Evolutionary conservation across 2,329 filamentous ascomycete genomes (phyloP), one percentile per base, ranked within the genome.

Genomic region (Colletotrichum endophyticum): DNA sequence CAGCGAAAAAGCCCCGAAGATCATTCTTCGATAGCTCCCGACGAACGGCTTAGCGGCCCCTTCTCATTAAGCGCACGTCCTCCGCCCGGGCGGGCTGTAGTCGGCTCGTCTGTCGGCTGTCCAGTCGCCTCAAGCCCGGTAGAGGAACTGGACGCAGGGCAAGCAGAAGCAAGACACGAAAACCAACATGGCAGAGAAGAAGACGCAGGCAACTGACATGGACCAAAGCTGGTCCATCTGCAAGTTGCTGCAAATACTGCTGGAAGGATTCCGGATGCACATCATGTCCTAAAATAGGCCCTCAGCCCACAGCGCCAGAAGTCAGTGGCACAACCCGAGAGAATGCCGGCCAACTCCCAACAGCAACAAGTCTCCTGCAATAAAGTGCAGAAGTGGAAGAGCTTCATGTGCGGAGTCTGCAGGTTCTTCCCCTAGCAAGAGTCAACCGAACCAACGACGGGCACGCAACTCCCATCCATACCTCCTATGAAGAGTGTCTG

Each of bases 211-310:
- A 53, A 63, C 49, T 36, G 36, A 32, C 61, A 66, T 67, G 72
- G 75, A 57, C 71, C 62, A 73, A 44, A 66, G 62, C 39, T 30
- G 72, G 74, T 5, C 34, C 57, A 68, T 66, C 66, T 67, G 72
- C 32, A 70, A 22, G 53, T 28, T 74, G 39, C 61, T 75, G 72
- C 66, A 57, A 49, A 61, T 19, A 53, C 56, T 67, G 66, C 27
- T 69, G 53, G 73, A 63, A 57, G 57, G 68, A 39, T 70, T 76
- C 61, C 28, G 57, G 69, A 63, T 66, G 76, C 76, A 73, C 73
- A 76, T 76, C 76, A 73, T 78, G 69, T 76, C 76, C 76, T 30
- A 75, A 78, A 78, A 76, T 76, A 76, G 76, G 39, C 36, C 36
- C 64, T 70, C 56, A 61, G 39, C 64, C 73, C 73, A 73, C 57